Percentiles rank a stretch among this genome's conserved stretches.
Evolutionary conservation across 306 rosid species (phyloP).

Genomic region (Benincasa hispida): DNA sequence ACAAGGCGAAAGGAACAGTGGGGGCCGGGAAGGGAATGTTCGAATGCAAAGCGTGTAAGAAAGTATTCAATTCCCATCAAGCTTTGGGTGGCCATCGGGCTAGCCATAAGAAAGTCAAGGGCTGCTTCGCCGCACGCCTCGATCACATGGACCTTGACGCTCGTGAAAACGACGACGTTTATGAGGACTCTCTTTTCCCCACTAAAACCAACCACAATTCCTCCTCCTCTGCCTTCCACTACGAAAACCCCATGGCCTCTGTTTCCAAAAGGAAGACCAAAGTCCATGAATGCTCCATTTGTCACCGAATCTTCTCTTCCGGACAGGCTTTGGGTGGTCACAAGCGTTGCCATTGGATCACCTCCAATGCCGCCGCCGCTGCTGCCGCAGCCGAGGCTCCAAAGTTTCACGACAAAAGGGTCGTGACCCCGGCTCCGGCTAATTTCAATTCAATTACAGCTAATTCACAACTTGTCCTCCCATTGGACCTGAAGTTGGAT

Average conservation of each 20-base stretch:
- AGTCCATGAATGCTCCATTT: conserved; percentile 87
- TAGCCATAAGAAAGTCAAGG: conserved; percentile 90
- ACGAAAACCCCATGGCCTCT: conserved; percentile 35
- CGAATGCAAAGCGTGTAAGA: conserved; percentile 92
- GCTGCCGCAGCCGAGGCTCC: neutral
- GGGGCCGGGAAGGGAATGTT: conserved; percentile 35
- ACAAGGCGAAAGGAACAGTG: conserved; percentile 36
- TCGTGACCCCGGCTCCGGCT: neutral
- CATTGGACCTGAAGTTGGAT: conserved; percentile 63
- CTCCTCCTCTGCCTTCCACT: conserved; percentile 18
- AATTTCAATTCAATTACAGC: neutral
- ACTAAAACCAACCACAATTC: conserved; percentile 32
- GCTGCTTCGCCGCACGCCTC: conserved; percentile 77
- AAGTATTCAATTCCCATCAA: conserved; percentile 88
- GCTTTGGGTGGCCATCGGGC: conserved; percentile 97
- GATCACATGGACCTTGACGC: conserved; percentile 33
- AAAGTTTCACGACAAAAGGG: neutral
- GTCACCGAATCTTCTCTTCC: conserved; percentile 76
- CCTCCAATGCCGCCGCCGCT: conserved; percentile 30
- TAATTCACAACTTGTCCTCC: neutral
- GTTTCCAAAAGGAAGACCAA: conserved; percentile 56
- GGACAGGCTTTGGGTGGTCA: conserved; percentile 96
- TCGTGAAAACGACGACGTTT: conserved; percentile 38
- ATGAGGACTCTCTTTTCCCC: conserved; percentile 43
- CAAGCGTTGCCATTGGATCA: conserved; percentile 94